Evolutionary conservation across 192 early-diverging fungal species (phyloP).

Genomic region (Podila epigama): DNA sequence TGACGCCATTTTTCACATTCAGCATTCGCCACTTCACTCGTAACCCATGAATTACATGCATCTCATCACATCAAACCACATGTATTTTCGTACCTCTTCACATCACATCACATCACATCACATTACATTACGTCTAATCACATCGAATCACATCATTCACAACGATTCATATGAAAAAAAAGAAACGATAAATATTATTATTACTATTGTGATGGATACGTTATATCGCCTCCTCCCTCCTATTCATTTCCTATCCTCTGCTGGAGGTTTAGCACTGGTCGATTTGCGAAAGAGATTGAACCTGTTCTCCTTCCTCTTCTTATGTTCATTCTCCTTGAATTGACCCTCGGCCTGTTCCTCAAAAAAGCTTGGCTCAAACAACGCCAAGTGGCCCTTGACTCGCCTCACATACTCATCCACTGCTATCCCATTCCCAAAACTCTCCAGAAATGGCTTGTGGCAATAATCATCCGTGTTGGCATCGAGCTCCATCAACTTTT

Average conservation of each 20-base stretch:
- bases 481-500: slow-evolving; percentile 37
- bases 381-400: slow-evolving; percentile 35
- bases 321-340: slow-evolving; percentile 34
- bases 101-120: too few species aligned
- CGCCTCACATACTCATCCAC: slow-evolving; percentile 40
- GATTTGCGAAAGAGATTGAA: slow-evolving; percentile 33
- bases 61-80: too few species aligned
- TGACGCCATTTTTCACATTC: too few species aligned
- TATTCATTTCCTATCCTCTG: background rate
- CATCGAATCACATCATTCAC: too few species aligned
- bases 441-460: slow-evolving; percentile 38
- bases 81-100: too few species aligned
- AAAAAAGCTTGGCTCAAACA: slow-evolving; percentile 40
- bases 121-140: too few species aligned
- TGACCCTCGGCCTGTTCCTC: slow-evolving; percentile 42
- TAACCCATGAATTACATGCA: too few species aligned
- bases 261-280: background rate
- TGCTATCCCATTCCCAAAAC: slow-evolving; percentile 26
- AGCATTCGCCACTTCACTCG: too few species aligned
- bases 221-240: too few species aligned
- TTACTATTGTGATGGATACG: too few species aligned
- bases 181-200: too few species aligned
- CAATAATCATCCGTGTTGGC: slow-evolving; percentile 36
- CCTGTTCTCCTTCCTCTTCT: slow-evolving; percentile 29
- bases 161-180: too few species aligned